Conservation (phyloP, 768 basidiomycete species). For the Xerocomus spinulosus region DNA sequence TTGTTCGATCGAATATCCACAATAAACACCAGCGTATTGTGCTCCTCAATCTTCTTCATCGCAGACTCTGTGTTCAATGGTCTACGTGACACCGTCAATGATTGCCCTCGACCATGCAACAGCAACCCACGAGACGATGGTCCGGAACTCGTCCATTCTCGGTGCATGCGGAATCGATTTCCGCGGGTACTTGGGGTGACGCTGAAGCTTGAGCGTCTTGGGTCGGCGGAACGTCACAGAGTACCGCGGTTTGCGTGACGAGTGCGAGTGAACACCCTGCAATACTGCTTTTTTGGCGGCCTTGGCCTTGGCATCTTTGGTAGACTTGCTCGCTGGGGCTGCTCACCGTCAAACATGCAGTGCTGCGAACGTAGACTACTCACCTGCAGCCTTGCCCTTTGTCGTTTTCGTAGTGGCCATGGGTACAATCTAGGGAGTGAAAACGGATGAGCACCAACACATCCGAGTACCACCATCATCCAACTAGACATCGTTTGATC, state of each 20-base stretch:
- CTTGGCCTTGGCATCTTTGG: slow-evolving; percentile 71
- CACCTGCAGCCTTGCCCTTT: slow-evolving; percentile 57
- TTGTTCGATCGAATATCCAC: slow-evolving; percentile 96
- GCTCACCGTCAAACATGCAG: not conserved
- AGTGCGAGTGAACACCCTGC: slow-evolving; percentile 75
- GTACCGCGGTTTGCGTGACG: slow-evolving; percentile 74
- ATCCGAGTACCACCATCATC: slow-evolving; percentile 9
- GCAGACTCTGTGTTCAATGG: slow-evolving; percentile 94
- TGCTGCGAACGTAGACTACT: slow-evolving; percentile 29
- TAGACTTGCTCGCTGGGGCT: slow-evolving; percentile 27
- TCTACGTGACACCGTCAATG: slow-evolving; percentile 32
- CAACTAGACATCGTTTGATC: slow-evolving; percentile 16
- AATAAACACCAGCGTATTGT: slow-evolving; percentile 98
- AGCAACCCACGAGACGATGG: slow-evolving; percentile 74
- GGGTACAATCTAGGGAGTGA: slow-evolving; percentile 15
- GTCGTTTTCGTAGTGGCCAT: slow-evolving; percentile 69
- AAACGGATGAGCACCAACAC: slow-evolving; percentile 3
- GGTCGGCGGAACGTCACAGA: slow-evolving; percentile 95
- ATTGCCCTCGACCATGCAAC: not conserved
- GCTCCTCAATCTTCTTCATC: slow-evolving; percentile 99
- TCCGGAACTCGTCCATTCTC: slow-evolving; percentile 95
- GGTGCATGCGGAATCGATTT: slow-evolving; percentile 90
- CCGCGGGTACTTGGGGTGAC: slow-evolving; percentile 91
- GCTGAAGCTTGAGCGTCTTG: slow-evolving; percentile 81
- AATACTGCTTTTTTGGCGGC: slow-evolving; percentile 95